Conservation (phyloP, 2,329 filamentous ascomycete genomes). For the Daldinia sp. region DNA sequence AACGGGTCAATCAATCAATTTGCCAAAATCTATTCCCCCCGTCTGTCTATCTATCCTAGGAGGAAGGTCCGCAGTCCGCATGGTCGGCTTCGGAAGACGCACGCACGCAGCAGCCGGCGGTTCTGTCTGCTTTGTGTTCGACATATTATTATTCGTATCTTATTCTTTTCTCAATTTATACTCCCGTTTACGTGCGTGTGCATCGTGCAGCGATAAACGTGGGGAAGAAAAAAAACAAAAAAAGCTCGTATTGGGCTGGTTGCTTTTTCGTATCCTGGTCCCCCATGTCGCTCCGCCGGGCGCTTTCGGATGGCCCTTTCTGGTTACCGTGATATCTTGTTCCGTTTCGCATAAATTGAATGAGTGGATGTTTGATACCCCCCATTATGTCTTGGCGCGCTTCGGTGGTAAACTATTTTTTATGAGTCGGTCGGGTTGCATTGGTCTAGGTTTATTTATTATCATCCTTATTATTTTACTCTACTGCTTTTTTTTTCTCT, state of each 20-base stretch:
- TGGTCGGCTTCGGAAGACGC: conserved; percentile 12
- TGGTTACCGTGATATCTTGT: conserved; percentile 9
- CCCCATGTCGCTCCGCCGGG: not conserved
- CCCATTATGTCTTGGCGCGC: conserved; percentile 20
- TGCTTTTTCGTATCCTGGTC: not conserved
- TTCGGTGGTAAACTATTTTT: conserved; percentile 6
- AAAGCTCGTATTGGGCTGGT: not conserved
- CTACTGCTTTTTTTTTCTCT: no score
- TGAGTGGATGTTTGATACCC: conserved; percentile 29
- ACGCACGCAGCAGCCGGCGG: conserved; percentile 1
- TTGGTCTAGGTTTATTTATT: conserved; percentile 3
- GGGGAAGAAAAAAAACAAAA: not conserved
- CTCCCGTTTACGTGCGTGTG: conserved; percentile 6
- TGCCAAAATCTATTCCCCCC: not conserved
- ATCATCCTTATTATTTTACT: not conserved
- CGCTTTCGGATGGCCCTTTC: conserved; percentile 8
- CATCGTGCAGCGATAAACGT: not conserved
- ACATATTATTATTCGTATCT: not conserved
- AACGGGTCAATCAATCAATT: not conserved
- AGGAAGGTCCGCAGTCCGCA: not conserved
- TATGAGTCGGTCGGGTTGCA: conserved; percentile 32
- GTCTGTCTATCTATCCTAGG: not conserved
- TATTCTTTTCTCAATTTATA: no score
- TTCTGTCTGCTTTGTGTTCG: conserved; percentile 7
- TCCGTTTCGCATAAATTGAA: conserved; percentile 26